Conservation (phyloP, 306 rosid species). For the Prunus padus region DNA sequence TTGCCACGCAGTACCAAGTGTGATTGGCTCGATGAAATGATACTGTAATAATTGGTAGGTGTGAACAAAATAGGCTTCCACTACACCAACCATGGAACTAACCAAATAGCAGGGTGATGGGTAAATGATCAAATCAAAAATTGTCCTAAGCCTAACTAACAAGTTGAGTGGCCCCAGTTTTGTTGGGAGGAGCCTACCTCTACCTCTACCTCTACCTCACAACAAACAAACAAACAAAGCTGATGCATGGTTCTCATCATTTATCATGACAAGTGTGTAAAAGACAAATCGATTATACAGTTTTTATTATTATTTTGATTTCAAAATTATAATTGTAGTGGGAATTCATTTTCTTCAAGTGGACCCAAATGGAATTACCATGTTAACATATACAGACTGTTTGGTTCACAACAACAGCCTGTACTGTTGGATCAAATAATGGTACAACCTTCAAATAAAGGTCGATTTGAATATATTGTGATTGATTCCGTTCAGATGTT, state of each 20-base stretch:
- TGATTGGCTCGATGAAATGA: neutral
- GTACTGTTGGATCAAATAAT: too few species aligned
- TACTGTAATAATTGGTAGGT: neutral
- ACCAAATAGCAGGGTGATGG: neutral
- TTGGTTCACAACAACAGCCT: too few species aligned
- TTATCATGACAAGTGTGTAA: neutral
- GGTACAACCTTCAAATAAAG: too few species aligned
- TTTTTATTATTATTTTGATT: neutral
- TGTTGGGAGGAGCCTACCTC: too few species aligned
- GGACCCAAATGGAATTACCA: neutral
- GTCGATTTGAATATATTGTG: too few species aligned
- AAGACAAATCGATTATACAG: neutral
- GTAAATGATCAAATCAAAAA: neutral
- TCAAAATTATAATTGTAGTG: neutral
- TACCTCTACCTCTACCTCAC: too few species aligned
- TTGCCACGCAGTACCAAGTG: neutral
- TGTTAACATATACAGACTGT: too few species aligned
- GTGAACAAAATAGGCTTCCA: neutral
- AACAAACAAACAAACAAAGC: too few species aligned
- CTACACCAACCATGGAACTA: neutral
- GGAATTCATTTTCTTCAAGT: neutral
- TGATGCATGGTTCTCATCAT: neutral
- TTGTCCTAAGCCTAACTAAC: neutral
- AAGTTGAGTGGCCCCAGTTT: too few species aligned
- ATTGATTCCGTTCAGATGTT: too few species aligned